Conservation (phyloP, 129 eudicot species). For the Escallonia rubra region DNA sequence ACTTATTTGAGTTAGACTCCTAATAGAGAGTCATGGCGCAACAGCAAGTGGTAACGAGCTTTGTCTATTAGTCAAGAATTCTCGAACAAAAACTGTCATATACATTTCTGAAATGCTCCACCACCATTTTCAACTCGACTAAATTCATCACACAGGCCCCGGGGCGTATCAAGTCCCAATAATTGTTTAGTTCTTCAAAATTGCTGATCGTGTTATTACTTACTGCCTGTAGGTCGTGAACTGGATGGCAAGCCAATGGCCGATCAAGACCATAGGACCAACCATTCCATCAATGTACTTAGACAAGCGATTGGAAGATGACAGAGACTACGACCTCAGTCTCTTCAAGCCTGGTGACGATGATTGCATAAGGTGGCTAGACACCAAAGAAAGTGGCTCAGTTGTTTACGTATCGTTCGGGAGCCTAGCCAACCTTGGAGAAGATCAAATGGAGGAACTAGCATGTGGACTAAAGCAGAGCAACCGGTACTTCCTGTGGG, state of each 20-base stretch:
- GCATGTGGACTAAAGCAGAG: constrained; percentile 10
- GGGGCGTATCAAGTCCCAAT: no score
- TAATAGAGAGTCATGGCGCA: no score
- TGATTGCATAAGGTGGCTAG: constrained; percentile 48
- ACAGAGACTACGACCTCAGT: constrained; percentile 59
- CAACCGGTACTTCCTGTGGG: constrained; percentile 18
- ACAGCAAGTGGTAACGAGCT: no score
- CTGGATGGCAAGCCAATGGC: constrained; percentile 29
- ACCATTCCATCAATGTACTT: constrained; percentile 65
- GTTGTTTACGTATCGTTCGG: constrained; percentile 67
- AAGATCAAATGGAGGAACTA: constrained; percentile 36
- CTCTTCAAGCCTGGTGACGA: constrained; percentile 51
- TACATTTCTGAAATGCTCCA: no score
- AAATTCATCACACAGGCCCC: no score
- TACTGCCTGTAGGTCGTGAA: constrained; percentile 24
- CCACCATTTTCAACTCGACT: no score
- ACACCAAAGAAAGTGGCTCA: constrained; percentile 35
- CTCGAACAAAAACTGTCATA: no score
- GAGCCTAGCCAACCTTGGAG: constrained; percentile 50
- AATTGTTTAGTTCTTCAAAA: no score
- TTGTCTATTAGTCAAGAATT: no score
- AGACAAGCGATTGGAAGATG: constrained; percentile 50
- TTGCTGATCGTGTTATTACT: not conserved
- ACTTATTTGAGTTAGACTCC: no score
- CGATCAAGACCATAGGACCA: constrained; percentile 53